Conservation (phyloP, 176 grass and related monocot genomes). For the Juncus effusus region DNA sequence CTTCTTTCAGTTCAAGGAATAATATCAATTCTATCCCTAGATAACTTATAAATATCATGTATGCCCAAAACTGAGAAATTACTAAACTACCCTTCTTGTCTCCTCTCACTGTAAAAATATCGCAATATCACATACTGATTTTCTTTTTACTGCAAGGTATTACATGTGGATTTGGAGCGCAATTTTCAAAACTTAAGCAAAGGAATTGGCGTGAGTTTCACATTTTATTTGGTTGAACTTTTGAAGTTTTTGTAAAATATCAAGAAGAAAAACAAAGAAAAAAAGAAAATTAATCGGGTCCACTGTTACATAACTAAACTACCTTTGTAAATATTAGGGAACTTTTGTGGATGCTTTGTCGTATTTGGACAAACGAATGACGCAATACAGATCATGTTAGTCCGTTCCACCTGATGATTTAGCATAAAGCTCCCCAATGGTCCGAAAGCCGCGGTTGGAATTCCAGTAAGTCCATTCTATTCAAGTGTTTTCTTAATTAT, state of each 20-base stretch:
- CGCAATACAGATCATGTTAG: constrained; percentile 91
- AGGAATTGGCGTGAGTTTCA: constrained; percentile 58
- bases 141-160: constrained; percentile 55
- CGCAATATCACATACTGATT: constrained; percentile 38
- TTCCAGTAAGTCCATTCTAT: constrained; percentile 58
- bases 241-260: constrained; percentile 71
- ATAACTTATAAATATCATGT: too few species aligned
- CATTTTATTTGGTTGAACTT: constrained; percentile 21
- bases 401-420: constrained; percentile 73
- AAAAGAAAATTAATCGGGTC: not conserved
- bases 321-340: constrained; percentile 44
- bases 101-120: constrained; percentile 78
- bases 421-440: constrained; percentile 97
- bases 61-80: too few species aligned
- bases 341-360: constrained; percentile 95
- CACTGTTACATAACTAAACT: not conserved
- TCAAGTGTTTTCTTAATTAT: constrained; percentile 3
- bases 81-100: constrained; percentile 22
- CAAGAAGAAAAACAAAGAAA: too few species aligned
- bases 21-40: not conserved
- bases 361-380: constrained; percentile 83
- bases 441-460: constrained; percentile 96
- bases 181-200: constrained; percentile 99
- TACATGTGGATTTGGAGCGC: constrained; percentile 99
- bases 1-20: constrained; percentile 7